Conservation (phyloP, 129 eudicot genomes). For the Artemisia argyi region DNA sequence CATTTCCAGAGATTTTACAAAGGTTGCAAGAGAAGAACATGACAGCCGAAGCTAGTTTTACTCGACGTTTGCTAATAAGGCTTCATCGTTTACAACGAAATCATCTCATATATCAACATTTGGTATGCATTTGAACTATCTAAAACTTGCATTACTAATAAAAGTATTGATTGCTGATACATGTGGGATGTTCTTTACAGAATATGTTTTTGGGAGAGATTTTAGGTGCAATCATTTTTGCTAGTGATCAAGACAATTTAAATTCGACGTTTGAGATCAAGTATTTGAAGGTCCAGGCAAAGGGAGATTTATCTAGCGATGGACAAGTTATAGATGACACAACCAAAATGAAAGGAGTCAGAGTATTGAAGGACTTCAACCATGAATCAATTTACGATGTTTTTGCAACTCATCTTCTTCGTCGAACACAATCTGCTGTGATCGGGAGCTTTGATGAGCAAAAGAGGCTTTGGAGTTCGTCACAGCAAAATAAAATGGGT, state of each 20-base stretch:
- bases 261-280: conserved; percentile 29
- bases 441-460: conserved; percentile 69
- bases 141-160: neutral
- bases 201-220: conserved; percentile 53
- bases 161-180: too few relatives aligned
- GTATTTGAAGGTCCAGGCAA: conserved; percentile 40
- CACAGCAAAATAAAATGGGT: neutral
- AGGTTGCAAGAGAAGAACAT: conserved; percentile 31
- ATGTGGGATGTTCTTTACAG: neutral
- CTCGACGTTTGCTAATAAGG: conserved; percentile 44
- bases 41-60: conserved; percentile 61
- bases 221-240: conserved; percentile 57
- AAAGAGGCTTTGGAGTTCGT: conserved; percentile 1
- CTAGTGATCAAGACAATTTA: conserved; percentile 29
- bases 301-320: conserved; percentile 51
- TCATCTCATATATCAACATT: conserved; percentile 51
- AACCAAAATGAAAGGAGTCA: conserved; percentile 36
- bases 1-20: conserved; percentile 40
- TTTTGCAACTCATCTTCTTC: conserved; percentile 47
- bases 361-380: conserved; percentile 49
- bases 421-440: conserved; percentile 57
- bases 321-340: conserved; percentile 46
- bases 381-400: conserved; percentile 33
- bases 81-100: conserved; percentile 41
- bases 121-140: conserved; percentile 42